These are phyloP conservation scores for Candida tetrigidarum DNA, from an alignment of 1,139 yeast species.

Conservation along the genomic window DNA sequence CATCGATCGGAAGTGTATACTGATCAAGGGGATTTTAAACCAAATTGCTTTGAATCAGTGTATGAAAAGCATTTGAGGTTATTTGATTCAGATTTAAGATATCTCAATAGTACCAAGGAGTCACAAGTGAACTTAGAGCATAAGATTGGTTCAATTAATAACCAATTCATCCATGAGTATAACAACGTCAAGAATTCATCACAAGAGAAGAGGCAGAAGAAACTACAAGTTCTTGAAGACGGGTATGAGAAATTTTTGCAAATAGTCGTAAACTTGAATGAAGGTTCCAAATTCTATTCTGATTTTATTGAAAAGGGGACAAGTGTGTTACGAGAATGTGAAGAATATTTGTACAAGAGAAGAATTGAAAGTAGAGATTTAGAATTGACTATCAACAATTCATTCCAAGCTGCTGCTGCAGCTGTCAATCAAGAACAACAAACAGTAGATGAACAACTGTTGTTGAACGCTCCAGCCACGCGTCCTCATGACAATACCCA, in stretches of 20 bases:
- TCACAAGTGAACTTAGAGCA: slow-evolving; percentile 48
- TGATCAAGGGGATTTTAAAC: slow-evolving; percentile 26
- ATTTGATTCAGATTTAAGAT: slow-evolving; percentile 45
- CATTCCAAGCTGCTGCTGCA: background rate
- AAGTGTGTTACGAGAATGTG: slow-evolving; percentile 53
- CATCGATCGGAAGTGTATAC: slow-evolving; percentile 23
- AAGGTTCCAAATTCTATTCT: slow-evolving; percentile 73
- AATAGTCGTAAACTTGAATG: slow-evolving; percentile 60
- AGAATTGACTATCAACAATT: slow-evolving; percentile 14
- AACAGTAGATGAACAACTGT: too few relatives aligned
- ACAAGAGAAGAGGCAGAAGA: slow-evolving; percentile 46
- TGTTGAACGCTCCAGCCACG: background rate
- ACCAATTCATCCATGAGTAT: slow-evolving; percentile 33
- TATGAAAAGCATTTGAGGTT: slow-evolving; percentile 40
- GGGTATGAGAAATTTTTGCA: slow-evolving; percentile 60
- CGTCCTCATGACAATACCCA: background rate
- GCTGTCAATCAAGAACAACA: background rate
- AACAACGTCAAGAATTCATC: slow-evolving; percentile 25
- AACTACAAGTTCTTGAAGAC: slow-evolving; percentile 57
- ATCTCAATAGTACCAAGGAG: slow-evolving; percentile 39
- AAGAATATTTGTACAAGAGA: slow-evolving; percentile 55
- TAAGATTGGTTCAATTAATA: slow-evolving; percentile 45
- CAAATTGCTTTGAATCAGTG: slow-evolving; percentile 32
- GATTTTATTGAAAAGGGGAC: slow-evolving; percentile 59
- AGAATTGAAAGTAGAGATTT: slow-evolving; percentile 49